These are phyloP conservation scores for Tilletia horrida DNA, from an alignment of 1,284 basidiomycete genomes.

Conservation along the genomic window DNA sequence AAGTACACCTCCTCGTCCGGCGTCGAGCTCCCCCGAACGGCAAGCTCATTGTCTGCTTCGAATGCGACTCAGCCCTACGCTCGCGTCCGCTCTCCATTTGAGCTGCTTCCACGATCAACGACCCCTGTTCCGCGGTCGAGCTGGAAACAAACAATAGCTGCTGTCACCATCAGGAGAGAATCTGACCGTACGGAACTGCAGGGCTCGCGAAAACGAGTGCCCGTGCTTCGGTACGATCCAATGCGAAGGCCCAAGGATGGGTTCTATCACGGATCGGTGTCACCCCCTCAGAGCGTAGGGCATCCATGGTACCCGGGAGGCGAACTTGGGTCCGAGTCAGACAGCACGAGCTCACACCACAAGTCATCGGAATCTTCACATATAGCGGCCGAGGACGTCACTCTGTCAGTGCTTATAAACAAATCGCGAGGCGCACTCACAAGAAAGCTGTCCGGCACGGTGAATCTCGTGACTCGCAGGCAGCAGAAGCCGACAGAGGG, in stretches of 20 bases:
- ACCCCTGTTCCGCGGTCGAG: background rate
- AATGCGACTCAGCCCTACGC: background rate
- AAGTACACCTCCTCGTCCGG: background rate
- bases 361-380: background rate
- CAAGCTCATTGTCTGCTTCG: background rate
- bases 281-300: no score
- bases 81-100: background rate
- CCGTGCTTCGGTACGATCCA: background rate
- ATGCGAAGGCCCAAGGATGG: background rate
- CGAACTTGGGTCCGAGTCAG: background rate
- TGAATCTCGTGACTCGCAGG: background rate
- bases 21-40: background rate
- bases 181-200: background rate
- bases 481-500: background rate
- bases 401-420: background rate
- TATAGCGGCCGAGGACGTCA: background rate
- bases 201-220: background rate
- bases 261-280: background rate
- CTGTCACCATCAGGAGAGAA: background rate
- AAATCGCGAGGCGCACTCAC: background rate
- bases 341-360: background rate
- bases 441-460: background rate
- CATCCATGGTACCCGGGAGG: background rate
- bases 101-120: conserved; percentile 8
- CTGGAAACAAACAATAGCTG: background rate